A percentile compares a stretch with the other conserved stretches of the same genome.
These are phyloP conservation scores for Pholiota microspora DNA, from an alignment of 768 basidiomycete species.

Conservation along the genomic window DNA sequence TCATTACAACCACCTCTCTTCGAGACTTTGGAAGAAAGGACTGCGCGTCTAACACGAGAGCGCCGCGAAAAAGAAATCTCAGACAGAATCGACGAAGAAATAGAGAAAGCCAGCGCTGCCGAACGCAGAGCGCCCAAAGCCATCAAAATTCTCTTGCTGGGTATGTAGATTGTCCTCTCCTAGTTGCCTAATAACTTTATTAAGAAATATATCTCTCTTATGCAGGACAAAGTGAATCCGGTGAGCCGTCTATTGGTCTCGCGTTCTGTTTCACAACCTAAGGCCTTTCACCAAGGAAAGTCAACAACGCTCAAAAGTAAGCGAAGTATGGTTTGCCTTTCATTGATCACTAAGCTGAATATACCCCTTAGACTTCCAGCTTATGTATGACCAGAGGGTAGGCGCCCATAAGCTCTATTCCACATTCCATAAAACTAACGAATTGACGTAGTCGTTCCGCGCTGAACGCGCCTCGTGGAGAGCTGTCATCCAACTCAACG, in stretches of 20 bases:
- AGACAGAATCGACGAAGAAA: constrained; percentile 62
- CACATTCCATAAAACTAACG: background rate
- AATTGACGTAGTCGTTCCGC: constrained; percentile 42
- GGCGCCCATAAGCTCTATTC: constrained; percentile 7
- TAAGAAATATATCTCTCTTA: too few relatives aligned
- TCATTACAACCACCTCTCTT: constrained; percentile 48
- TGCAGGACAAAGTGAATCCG: constrained; percentile 78
- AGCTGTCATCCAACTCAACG: constrained; percentile 66
- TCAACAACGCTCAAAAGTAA: constrained; percentile 78
- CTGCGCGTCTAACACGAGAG: constrained; percentile 45
- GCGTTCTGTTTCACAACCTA: constrained; percentile 1
- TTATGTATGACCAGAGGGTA: constrained; percentile 62
- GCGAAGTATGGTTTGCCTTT: constrained; percentile 23
- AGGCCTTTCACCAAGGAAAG: constrained; percentile 49
- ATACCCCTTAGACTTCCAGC: constrained; percentile 51
- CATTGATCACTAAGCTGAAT: background rate
- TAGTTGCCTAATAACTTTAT: background rate
- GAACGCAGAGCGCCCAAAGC: constrained; percentile 47
- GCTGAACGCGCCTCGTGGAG: constrained; percentile 65
- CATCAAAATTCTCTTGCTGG: constrained; percentile 60
- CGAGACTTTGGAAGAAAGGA: constrained; percentile 46
- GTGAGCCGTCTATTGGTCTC: constrained; percentile 36
- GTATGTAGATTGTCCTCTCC: constrained; percentile 30
- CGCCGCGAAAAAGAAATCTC: constrained; percentile 52
- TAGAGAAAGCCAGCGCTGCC: constrained; percentile 46